Percentiles rank a stretch among this genome's conserved stretches.
Evolutionary conservation across 306 rosid species (phyloP).

Genomic region (Oxytropis ochrocephala): DNA sequence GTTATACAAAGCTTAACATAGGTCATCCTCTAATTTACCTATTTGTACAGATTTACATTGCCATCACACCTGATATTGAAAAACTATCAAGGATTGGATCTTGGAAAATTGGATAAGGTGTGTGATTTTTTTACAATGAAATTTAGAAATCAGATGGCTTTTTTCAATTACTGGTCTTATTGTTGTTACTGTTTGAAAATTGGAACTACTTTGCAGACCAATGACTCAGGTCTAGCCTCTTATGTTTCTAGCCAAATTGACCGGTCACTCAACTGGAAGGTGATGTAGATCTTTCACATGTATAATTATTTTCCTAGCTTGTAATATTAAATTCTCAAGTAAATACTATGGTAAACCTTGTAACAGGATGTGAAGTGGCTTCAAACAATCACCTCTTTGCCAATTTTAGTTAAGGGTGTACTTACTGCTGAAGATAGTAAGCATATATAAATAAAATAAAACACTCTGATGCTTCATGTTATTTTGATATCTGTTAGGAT

Average conservation of each 20-base stretch:
- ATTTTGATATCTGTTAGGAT: not conserved
- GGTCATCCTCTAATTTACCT: not conserved
- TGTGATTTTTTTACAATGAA: not conserved
- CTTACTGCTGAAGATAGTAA: slow-evolving; percentile 84
- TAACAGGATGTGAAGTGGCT: slow-evolving; percentile 92
- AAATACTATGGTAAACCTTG: slow-evolving; percentile 10
- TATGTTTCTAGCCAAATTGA: slow-evolving; percentile 70
- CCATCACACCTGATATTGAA: slow-evolving; percentile 68
- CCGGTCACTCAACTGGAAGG: slow-evolving; percentile 88
- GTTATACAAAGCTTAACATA: not conserved
- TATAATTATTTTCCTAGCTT: not conserved
- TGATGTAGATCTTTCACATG: slow-evolving; percentile 9
- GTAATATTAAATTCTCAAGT: slow-evolving; percentile 11
- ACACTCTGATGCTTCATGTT: not conserved
- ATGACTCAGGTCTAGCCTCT: slow-evolving; percentile 72
- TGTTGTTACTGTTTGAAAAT: not conserved
- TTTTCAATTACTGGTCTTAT: not conserved
- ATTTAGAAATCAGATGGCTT: not conserved
- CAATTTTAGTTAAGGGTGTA: slow-evolving; percentile 88
- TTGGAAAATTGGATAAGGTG: slow-evolving; percentile 69
- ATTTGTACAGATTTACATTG: slow-evolving; percentile 56
- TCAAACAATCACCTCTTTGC: slow-evolving; percentile 82
- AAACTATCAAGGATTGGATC: slow-evolving; percentile 72
- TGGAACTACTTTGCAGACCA: slow-evolving; percentile 40
- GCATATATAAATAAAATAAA: slow-evolving; percentile 2